Percentiles rank a stretch among this genome's conserved stretches.
phyloP scores from a whole-genome alignment of 2,329 filamentous ascomycete species.

The Aspergillus uvarum region DNA sequence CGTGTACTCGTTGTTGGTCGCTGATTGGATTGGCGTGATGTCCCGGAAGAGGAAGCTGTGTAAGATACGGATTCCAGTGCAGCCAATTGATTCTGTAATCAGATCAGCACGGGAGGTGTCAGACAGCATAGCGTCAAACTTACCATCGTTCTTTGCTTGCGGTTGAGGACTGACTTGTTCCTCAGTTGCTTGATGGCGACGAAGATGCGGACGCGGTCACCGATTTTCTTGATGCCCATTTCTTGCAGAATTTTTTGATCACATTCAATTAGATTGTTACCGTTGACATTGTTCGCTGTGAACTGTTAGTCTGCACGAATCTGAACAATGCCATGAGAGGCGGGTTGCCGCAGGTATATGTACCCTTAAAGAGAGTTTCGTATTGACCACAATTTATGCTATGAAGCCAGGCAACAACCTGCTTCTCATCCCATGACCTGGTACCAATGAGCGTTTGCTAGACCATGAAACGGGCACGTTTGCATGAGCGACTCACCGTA shows the following conservation, averaged over 20 bases:
- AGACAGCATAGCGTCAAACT: slow-evolving; percentile 28
- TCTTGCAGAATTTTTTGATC: slow-evolving; percentile 95
- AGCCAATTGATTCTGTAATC: slow-evolving; percentile 75
- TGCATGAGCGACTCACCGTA: slow-evolving; percentile 55
- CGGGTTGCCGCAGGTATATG: slow-evolving; percentile 4
- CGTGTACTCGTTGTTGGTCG: slow-evolving; percentile 56
- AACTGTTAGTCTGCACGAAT: slow-evolving; percentile 11
- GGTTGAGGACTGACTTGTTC: slow-evolving; percentile 72
- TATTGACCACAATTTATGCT: slow-evolving; percentile 94
- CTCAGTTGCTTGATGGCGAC: slow-evolving; percentile 80
- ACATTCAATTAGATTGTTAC: slow-evolving; percentile 93
- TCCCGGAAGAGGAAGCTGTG: slow-evolving; percentile 60
- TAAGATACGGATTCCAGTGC: slow-evolving; percentile 67
- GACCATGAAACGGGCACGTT: background rate
- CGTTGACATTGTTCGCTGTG: slow-evolving; percentile 87
- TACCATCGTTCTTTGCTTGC: slow-evolving; percentile 84
- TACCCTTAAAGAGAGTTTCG: slow-evolving; percentile 78
- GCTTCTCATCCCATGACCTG: slow-evolving; percentile 80
- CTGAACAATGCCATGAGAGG: background rate
- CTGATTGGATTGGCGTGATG: slow-evolving; percentile 61
- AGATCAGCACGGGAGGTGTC: slow-evolving; percentile 12
- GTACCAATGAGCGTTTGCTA: slow-evolving; percentile 16
- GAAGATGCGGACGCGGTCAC: slow-evolving; percentile 89
- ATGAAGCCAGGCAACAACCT: slow-evolving; percentile 85
- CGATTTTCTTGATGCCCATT: slow-evolving; percentile 97